A percentile compares a stretch with the other conserved stretches of the same genome.
These are phyloP conservation scores for Penicillium angulare DNA, from an alignment of 495 filamentous ascomycete genomes.

Conservation along the genomic window DNA sequence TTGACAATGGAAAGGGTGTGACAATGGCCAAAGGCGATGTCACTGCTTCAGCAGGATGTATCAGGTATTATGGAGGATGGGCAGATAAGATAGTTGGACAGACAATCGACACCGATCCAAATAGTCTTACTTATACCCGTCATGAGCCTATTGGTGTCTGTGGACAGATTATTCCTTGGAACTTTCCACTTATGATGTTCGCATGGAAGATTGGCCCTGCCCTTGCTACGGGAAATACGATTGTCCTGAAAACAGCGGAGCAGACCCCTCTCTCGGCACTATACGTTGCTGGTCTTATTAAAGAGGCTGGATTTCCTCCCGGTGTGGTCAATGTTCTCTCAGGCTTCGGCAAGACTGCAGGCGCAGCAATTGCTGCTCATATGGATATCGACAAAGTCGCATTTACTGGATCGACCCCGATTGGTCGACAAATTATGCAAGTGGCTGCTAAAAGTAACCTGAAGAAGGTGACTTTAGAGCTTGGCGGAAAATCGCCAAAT, in stretches of 20 bases:
- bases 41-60: background rate
- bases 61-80: constrained; percentile 8
- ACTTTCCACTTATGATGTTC: constrained; percentile 54
- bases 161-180: constrained; percentile 94
- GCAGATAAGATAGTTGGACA: constrained; percentile 4
- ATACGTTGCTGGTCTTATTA: background rate
- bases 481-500: constrained; percentile 89
- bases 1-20: constrained; percentile 91
- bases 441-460: constrained; percentile 79
- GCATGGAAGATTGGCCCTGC: constrained; percentile 10
- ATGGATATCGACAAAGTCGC: constrained; percentile 92
- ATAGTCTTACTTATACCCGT: constrained; percentile 1
- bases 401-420: constrained; percentile 82
- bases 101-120: background rate
- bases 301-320: constrained; percentile 75
- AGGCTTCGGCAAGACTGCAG: constrained; percentile 76
- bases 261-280: constrained; percentile 5
- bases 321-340: constrained; percentile 88
- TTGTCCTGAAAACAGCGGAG: constrained; percentile 7
- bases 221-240: constrained; percentile 1
- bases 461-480: constrained; percentile 90
- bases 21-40: constrained; percentile 60
- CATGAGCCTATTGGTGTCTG: constrained; percentile 66
- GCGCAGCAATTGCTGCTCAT: constrained; percentile 83
- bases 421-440: constrained; percentile 85